Conservation (phyloP, 1,139 yeast species). For the Pichiaceae sp. region DNA sequence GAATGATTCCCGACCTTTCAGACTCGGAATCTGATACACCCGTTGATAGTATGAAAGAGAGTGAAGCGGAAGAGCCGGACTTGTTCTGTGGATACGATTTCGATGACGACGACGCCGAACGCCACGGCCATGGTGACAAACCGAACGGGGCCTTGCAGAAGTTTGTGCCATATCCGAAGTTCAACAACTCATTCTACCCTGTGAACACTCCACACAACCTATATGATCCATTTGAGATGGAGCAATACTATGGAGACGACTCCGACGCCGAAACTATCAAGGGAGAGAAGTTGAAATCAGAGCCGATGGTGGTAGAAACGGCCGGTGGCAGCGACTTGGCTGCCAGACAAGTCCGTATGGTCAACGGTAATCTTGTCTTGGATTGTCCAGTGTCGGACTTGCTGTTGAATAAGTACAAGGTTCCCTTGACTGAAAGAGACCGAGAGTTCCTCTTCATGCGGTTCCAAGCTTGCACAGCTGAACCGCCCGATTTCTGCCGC, state of each 20-base stretch:
- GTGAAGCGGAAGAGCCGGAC: slow-evolving; percentile 1
- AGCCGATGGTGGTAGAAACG: slow-evolving; percentile 4
- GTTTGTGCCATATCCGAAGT: slow-evolving; percentile 23
- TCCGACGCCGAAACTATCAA: slow-evolving; percentile 3
- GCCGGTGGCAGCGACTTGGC: slow-evolving; percentile 2
- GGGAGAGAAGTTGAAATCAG: slow-evolving; percentile 30
- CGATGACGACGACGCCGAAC: slow-evolving; percentile 9
- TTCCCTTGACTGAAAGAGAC: slow-evolving; percentile 38
- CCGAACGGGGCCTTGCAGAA: slow-evolving; percentile 1
- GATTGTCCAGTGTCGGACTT: slow-evolving; percentile 72
- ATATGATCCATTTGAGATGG: slow-evolving; percentile 22
- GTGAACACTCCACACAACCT: slow-evolving; percentile 19
- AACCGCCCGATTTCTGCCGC: slow-evolving; percentile 55
- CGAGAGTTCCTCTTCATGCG: slow-evolving; percentile 73
- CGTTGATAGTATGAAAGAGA: not conserved
- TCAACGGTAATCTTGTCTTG: slow-evolving; percentile 65
- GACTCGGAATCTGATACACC: not conserved
- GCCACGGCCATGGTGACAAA: slow-evolving; percentile 4
- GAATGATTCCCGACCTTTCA: not conserved
- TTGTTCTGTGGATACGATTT: slow-evolving; percentile 17
- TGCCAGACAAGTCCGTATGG: slow-evolving; percentile 30
- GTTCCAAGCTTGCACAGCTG: slow-evolving; percentile 76
- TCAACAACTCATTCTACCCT: slow-evolving; percentile 23
- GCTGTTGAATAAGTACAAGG: slow-evolving; percentile 45
- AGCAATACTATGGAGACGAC: slow-evolving; percentile 12